Evolutionary conservation across 345 rosid genomes (phyloP).

Genomic region (Rhodamnia rubescens): DNA sequence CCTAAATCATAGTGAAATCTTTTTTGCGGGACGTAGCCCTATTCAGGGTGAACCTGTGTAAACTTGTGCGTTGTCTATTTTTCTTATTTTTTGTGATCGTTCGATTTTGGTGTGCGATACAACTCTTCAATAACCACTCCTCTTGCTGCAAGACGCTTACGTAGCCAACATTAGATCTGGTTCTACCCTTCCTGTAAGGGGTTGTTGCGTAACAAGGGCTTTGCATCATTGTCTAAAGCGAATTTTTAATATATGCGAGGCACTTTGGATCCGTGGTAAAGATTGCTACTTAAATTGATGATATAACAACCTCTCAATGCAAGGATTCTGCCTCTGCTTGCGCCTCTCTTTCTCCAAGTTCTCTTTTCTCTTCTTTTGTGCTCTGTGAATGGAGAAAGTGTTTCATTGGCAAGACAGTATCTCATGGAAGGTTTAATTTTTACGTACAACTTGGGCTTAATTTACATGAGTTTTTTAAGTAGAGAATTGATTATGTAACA

Average conservation of each 20-base stretch:
- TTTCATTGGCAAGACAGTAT: neutral
- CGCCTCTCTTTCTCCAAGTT: neutral
- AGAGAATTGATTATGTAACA: too few relatives aligned
- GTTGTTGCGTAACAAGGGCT: neutral
- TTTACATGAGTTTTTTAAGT: too few relatives aligned
- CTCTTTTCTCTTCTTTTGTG: neutral
- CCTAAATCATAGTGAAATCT: too few relatives aligned
- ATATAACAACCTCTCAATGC: neutral
- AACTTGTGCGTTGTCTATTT: too few relatives aligned
- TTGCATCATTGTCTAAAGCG: neutral
- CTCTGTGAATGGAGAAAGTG: neutral
- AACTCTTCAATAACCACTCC: neutral
- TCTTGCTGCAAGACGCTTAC: neutral
- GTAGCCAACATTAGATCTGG: neutral
- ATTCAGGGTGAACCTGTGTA: too few relatives aligned
- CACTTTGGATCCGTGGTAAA: neutral
- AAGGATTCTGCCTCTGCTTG: neutral
- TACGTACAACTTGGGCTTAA: neutral
- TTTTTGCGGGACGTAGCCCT: too few relatives aligned
- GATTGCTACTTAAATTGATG: neutral
- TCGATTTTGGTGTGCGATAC: too few relatives aligned
- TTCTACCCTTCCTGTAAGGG: neutral
- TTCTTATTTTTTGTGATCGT: too few relatives aligned
- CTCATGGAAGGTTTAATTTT: neutral
- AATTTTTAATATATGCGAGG: neutral